A percentile compares a stretch with the other conserved stretches of the same genome.
Conservation (phyloP, 2,329 filamentous ascomycete species). For the Botrytis aclada region DNA sequence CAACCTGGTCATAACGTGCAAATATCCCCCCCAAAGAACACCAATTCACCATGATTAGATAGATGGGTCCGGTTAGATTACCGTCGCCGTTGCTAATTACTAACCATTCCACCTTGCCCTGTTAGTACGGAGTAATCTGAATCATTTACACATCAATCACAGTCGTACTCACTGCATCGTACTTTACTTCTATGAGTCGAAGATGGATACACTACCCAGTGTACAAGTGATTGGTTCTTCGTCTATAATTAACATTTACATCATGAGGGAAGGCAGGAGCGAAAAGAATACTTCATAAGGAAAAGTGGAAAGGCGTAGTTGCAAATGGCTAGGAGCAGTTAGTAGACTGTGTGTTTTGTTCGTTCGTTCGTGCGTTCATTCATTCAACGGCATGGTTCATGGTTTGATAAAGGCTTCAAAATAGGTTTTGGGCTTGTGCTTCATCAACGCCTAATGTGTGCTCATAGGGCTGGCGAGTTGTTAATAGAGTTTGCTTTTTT, state of each 20-base stretch:
- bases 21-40: background rate
- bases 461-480: constrained; percentile 13
- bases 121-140: background rate
- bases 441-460: background rate
- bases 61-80: background rate
- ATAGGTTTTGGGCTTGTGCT: constrained; percentile 3
- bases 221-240: background rate
- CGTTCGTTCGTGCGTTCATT: background rate
- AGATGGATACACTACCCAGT: background rate
- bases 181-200: background rate
- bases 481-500: background rate
- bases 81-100: background rate
- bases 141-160: background rate
- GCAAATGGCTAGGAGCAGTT: background rate
- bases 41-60: background rate
- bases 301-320: background rate
- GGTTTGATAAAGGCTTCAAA: constrained; percentile 5
- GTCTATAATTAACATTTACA: constrained; percentile 1
- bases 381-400: constrained; percentile 9
- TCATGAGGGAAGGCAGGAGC: background rate
- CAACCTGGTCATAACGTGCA: background rate
- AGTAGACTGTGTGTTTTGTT: background rate
- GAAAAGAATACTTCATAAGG: constrained; percentile 10
- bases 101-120: background rate
- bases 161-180: background rate